Evolutionary conservation across 306 rosid genomes (phyloP).

Genomic region (Vicia sativa): DNA sequence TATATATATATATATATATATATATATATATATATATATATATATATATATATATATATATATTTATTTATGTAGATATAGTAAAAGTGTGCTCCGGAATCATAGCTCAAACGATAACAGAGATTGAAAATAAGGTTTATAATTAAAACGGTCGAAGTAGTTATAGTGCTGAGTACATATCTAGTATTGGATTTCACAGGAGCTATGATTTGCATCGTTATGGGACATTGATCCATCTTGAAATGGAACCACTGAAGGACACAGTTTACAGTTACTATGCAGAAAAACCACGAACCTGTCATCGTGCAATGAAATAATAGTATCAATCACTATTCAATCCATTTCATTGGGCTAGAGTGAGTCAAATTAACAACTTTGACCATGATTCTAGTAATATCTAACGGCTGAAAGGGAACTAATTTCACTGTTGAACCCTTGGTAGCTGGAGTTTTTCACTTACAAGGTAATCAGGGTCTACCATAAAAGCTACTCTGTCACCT

Average conservation of each 20-base stretch:
- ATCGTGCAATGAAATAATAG: background rate
- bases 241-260: background rate
- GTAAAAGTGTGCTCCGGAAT: too few species aligned
- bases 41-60: too few species aligned
- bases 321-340: conserved; percentile 6
- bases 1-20: too few species aligned
- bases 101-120: too few species aligned
- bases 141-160: background rate
- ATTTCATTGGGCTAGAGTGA: background rate
- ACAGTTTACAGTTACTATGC: conserved; percentile 9
- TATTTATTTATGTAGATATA: too few species aligned
- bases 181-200: background rate
- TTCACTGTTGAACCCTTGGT: conserved; percentile 33
- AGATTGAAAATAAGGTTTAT: too few species aligned
- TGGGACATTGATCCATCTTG: conserved; percentile 1
- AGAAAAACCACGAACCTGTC: conserved; percentile 5
- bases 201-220: background rate
- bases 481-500: conserved; percentile 35
- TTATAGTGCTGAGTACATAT: background rate
- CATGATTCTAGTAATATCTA: background rate
- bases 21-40: too few species aligned
- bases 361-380: conserved; percentile 15
- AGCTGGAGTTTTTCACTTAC: conserved; percentile 31
- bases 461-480: conserved; percentile 35
- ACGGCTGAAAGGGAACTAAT: background rate